Conservation (phyloP, 345 rosid species). For the Jatropha curcas region DNA sequence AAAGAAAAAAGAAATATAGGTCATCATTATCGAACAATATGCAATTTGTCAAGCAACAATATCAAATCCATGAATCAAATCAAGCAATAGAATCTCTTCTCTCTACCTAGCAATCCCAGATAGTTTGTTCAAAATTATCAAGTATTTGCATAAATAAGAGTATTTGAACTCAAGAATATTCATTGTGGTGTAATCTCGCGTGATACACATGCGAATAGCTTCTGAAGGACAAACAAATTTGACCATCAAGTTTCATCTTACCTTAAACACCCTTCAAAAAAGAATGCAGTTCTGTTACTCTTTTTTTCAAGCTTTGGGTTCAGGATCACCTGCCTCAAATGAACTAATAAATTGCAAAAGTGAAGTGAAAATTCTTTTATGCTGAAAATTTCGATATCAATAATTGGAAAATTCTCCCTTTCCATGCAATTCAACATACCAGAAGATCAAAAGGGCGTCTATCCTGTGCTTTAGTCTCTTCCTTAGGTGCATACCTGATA, state of each 20-base stretch:
- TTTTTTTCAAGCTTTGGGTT: slow-evolving; percentile 72
- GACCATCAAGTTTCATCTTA: slow-evolving; percentile 22
- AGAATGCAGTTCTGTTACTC: slow-evolving; percentile 63
- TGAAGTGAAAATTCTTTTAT: slow-evolving; percentile 20
- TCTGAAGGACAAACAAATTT: neutral
- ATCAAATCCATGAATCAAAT: neutral
- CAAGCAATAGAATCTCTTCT: neutral
- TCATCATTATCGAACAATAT: neutral
- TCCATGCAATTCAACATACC: slow-evolving; percentile 42
- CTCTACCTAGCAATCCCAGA: neutral
- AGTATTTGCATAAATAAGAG: neutral
- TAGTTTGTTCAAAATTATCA: neutral
- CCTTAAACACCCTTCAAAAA: slow-evolving; percentile 89
- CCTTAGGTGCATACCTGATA: slow-evolving; percentile 76
- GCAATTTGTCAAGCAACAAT: neutral
- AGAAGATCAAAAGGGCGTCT: slow-evolving; percentile 77
- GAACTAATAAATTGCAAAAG: slow-evolving; percentile 30
- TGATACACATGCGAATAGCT: neutral
- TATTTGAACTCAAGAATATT: neutral
- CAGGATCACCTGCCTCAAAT: slow-evolving; percentile 69
- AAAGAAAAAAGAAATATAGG: neutral
- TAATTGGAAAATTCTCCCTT: slow-evolving; percentile 1
- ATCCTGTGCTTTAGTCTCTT: slow-evolving; percentile 66
- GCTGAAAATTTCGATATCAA: neutral
- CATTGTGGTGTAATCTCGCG: neutral